Evolutionary conservation across 2,329 filamentous ascomycete species (phyloP), one percentile per base, ranked within the genome.

Genomic region (Emydomyces testavorans): DNA sequence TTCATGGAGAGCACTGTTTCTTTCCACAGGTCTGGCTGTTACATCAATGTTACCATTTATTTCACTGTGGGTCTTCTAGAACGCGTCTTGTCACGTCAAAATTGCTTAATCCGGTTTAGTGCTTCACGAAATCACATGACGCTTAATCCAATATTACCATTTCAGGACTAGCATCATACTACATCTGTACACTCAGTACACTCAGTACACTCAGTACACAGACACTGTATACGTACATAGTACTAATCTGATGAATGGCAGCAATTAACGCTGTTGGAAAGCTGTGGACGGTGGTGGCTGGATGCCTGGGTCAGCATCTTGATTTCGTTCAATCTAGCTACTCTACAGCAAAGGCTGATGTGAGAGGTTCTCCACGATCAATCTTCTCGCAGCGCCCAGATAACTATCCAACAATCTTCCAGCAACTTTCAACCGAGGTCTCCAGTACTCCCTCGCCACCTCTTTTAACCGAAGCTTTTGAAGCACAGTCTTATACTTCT

Each of bases 31-130:
- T 10, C 37, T 13, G 10, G 37, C 20, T 39, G 37, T 23, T 39
- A 39, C 37, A 39, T 5, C 16, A 18, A 35, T 4, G 15, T 23
- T 39, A 42, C 39, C 16, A n/a, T 15, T 18, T 46, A 46, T 36
- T 46, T 37, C 21, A 34, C 4, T 46, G 31, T 46, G 34, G 42
- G 13, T 24, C 35, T 18, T 21, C 16, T 24, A 16, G 11, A 21
- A 40, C 45, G 45, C 45, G 45, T 16, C 36, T 32, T 10, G 24
- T 39, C 36, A 46, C 32, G 44, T 46, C 23, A 20, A 40, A 47
- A 24, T 35, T 29, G 21, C 43, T 15, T 2, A 7, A 26, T 46
- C 7, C 2, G 15, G 43, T 11, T 29, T 46, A 38, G 34, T 10
- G 26, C 8, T 5, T 23, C 45, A 24, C 45, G 45, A 31, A 24